Evolutionary conservation across 345 rosid genomes (phyloP), one percentile per base, ranked within the genome.

Genomic region (Lumnitzera littorea): DNA sequence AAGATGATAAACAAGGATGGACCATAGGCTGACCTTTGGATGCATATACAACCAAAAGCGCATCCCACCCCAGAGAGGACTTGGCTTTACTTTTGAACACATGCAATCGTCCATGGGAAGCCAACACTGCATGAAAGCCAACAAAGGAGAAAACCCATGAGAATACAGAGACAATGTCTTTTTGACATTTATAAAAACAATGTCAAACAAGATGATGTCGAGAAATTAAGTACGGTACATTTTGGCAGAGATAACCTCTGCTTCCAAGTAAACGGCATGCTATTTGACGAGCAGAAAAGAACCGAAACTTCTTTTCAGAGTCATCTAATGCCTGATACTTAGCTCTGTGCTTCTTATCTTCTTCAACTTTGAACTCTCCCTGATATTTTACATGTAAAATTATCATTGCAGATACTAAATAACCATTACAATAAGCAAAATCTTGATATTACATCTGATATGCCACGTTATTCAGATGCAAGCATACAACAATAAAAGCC

Each of bases 41-140:
- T 90, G 99, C 99, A 94, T 90, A 65, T 94, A 94, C 58, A 94
- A 59, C 99, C 99, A 94, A 74, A 90, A 88, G 11, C 80, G 84
- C 29, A 94, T 74, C 58, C 80, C 84, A 62, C 68, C 71, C 96
- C 92, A 86, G 15, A 94, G 67, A 55, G 76, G 57, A 51, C 74
- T 80, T 15, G 81, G 80, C 78, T 74, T 75, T 49, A 94, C 65
- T 67, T 75, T 75, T 24, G 82, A 79, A 67, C 99, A 86, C 97
- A 86, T 94, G 51, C 97, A 94, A 72, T 94, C 99, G 68, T 86
- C 96, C 80, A 74, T 55, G 61, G 97, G 83, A 80, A 94, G 96
- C 96, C 99, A 94, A 66, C 99, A 90, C 97, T 94, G 84, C 70
- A 76, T 64, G 66, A 66, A 43, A 47, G 47, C 57, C 13, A 29